These are phyloP conservation scores for Fusarium piperis DNA, from an alignment of 2,329 filamentous ascomycete genomes.

Conservation along the genomic window DNA sequence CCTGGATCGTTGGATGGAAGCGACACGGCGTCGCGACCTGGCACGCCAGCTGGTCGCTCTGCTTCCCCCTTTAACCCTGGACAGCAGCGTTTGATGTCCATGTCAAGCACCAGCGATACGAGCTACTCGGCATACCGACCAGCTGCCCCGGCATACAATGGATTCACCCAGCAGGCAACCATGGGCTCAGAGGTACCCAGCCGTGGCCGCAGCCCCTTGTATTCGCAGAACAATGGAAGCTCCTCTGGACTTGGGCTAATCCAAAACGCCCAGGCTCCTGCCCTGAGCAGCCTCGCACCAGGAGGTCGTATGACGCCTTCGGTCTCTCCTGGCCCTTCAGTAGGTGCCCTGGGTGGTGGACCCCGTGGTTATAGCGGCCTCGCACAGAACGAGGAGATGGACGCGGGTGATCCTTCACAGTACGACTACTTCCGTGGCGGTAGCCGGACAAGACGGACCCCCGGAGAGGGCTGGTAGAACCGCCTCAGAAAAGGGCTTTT, in stretches of 20 bases:
- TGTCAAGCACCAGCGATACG: constrained; percentile 41
- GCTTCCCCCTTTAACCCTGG: constrained; percentile 48
- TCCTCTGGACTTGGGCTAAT: constrained; percentile 64
- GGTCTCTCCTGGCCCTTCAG: constrained; percentile 52
- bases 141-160: constrained; percentile 13
- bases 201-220: constrained; percentile 59
- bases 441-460: constrained; percentile 39
- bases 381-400: constrained; percentile 59
- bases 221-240: constrained; percentile 63
- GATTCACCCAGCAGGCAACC: constrained; percentile 39
- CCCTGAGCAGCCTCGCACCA: constrained; percentile 48
- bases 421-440: constrained; percentile 67
- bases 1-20: constrained; percentile 62
- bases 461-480: constrained; percentile 54
- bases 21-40: constrained; percentile 58
- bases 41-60: constrained; percentile 54
- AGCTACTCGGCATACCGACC: constrained; percentile 44
- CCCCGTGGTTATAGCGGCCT: constrained; percentile 68
- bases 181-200: constrained; percentile 37
- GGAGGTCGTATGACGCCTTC: constrained; percentile 38
- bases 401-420: constrained; percentile 55
- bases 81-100: constrained; percentile 40
- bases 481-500: constrained; percentile 1
- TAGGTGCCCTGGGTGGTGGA: constrained; percentile 65
- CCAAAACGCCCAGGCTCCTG: constrained; percentile 61